Evolutionary conservation across 129 eudicot species (phyloP), one percentile per base, ranked within the genome.

Genomic region (Cynara cardunculus): DNA sequence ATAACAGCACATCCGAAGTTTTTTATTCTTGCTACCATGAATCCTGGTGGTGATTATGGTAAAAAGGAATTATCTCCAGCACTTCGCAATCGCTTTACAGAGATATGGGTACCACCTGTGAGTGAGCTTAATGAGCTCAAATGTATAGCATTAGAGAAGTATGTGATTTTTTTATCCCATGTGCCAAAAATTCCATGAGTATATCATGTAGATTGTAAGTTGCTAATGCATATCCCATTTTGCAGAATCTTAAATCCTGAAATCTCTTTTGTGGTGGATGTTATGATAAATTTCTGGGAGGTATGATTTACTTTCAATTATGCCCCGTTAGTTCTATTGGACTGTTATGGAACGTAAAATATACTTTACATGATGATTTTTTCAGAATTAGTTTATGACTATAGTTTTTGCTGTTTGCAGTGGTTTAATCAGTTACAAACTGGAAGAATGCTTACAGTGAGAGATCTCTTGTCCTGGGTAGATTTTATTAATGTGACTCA

Each of bases 41-140:
- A 96, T 71, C 99, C 99, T 83, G 98, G 99, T 67, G 99, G 99
- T 41, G 99, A 96, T 81, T 92, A 86, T 84, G 99, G 99, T 37
- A 96, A 96, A 73, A 96, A 96, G 78, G 99, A 96, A 81, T 82
- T 96, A 24, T 96, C 99, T 34, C 99, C 99, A 18, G 99, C 99
- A 12, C 97, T 92, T 35, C 97, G 98, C 74, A 96, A 91, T 79
- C 88, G 99, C 7, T 96, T 96, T 79, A 96, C 99, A 5, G 99
- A 96, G 86, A 96, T 96, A 78, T 96, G 99, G 99, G 98, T 96
- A 39, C 97, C 99, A 28, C 85, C 99, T 44, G 97, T 92, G 76
- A 68, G 71, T 77, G 93, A 96, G 72, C 67, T 88, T 41, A 84
- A 72, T 69, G 99, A 96, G 83, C 95, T 96, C 49, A 91, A 82